Base-by-base conservation (phyloP, 345 rosid genomes). In the Streptanthus diversifolius region DNA sequence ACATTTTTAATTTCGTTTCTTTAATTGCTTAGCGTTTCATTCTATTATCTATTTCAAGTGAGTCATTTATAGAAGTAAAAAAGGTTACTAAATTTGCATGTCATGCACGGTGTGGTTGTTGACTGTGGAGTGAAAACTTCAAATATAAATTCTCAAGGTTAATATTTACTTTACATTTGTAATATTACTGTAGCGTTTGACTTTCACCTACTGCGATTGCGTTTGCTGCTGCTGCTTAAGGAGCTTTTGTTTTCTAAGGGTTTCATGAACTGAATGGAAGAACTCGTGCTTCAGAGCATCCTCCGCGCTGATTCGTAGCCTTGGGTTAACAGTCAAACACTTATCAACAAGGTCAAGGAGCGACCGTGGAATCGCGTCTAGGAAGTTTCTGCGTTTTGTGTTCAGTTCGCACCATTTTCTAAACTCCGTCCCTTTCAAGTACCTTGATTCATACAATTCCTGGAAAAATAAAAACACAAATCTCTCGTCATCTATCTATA, bases 201-300 rank as follows among this genome's bases (percentile, higher is more conserved):
- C 17, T 63, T 72, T 52, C 47, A 37, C 17, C 32, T 15, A 63
- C 8, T 66, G 67, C 43, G 36, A 1, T 32, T 62, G 72, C 41
- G 13, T 35, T 53, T 72, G 70, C 32, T 61, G 75, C 51, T 43
- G 48, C 51, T 74, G 85, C 67, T 81, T 81, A 13, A 29, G 61
- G 24, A 77, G 57, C 84, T 77, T 86, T 44, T 82, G 90, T 80
- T 70, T 84, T 78, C 84, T 85, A 56, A 84, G 66, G 41, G 47
- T 69, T 65, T 87, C 89, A 36, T 81, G 87, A 49, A 89, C 64
- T n/a, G 93, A 83, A 67, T 72, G 56, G 63, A 95, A 87, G 81
- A 95, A 95, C n/a, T 90, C 89, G 13, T 91, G 99, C 68, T 74
- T 85, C 8, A 95, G 85, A 54, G 96, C 99, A 64, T 90, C 96